Percentiles rank a stretch among this genome's conserved stretches.
These are phyloP conservation scores for Lepidium didymum DNA, from an alignment of 345 rosid species.

Conservation along the genomic window DNA sequence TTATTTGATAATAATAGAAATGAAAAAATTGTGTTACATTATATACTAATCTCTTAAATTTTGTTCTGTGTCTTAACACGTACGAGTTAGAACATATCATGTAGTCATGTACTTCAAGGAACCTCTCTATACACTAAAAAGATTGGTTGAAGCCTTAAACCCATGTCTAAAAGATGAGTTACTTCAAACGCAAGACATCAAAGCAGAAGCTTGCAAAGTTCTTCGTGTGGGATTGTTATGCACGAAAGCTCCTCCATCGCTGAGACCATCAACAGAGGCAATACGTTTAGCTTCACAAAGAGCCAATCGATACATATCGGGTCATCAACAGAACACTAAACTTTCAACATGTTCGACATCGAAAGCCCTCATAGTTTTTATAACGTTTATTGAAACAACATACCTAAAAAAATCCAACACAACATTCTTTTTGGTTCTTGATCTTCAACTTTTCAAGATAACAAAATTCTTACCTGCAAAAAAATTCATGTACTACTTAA, in stretches of 20 bases:
- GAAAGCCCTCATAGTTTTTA: not conserved
- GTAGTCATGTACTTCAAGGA: too few species aligned
- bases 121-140: slow-evolving; percentile 1
- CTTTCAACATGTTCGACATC: not conserved
- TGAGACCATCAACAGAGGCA: slow-evolving; percentile 20
- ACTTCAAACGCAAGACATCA: slow-evolving; percentile 1
- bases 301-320: too few species aligned
- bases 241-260: slow-evolving; percentile 23
- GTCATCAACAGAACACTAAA: not conserved
- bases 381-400: not conserved
- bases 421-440: not conserved
- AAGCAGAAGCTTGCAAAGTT: slow-evolving; percentile 16
- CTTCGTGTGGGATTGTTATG: slow-evolving; percentile 19
- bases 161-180: slow-evolving; percentile 12
- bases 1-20: too few species aligned
- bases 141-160: slow-evolving; percentile 28
- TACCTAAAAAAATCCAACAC: not conserved
- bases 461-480: not conserved
- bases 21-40: too few species aligned
- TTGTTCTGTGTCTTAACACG: too few species aligned
- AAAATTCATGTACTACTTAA: too few species aligned
- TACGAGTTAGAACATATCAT: too few species aligned
- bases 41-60: slow-evolving; percentile 21
- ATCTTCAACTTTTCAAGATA: not conserved
- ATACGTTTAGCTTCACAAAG: too few species aligned